These are phyloP conservation scores for Trametes versicolor DNA, from an alignment of 1,284 basidiomycete genomes.

Conservation along the genomic window DNA sequence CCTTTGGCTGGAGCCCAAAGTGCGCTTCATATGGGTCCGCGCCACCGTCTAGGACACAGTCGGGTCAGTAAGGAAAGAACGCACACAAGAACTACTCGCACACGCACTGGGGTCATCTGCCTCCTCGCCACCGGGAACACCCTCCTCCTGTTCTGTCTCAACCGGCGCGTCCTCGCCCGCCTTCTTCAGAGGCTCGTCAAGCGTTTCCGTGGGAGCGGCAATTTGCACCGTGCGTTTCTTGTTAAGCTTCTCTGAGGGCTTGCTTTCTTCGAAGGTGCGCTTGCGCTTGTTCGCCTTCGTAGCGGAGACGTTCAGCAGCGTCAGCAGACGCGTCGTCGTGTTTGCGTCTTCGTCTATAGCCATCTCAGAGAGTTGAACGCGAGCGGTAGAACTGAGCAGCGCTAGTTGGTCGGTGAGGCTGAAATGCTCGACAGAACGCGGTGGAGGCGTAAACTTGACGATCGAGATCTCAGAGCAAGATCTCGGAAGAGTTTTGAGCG, in stretches of 20 bases:
- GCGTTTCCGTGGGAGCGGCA: constrained; percentile 30
- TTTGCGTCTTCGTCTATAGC: constrained; percentile 47
- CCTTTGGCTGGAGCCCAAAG: constrained; percentile 64
- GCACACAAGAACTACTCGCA: not conserved
- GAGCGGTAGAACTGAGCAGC: not conserved
- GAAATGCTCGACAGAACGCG: not conserved
- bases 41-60: constrained; percentile 31
- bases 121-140: constrained; percentile 31
- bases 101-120: constrained; percentile 32
- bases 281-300: constrained; percentile 71
- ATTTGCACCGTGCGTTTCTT: constrained; percentile 53
- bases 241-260: constrained; percentile 69
- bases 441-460: not conserved
- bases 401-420: not conserved
- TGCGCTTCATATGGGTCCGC: constrained; percentile 68
- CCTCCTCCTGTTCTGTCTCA: constrained; percentile 33
- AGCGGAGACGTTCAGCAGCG: constrained; percentile 94
- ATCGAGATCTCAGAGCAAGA: constrained; percentile 9
- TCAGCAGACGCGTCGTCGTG: constrained; percentile 85
- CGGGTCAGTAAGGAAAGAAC: not conserved
- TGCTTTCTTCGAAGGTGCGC: constrained; percentile 53
- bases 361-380: constrained; percentile 29
- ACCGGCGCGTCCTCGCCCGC: constrained; percentile 31
- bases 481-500: too few relatives aligned
- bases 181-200: constrained; percentile 26